Base-by-base conservation (phyloP, 2,329 filamentous ascomycete genomes). In the Penicillium sp. region DNA sequence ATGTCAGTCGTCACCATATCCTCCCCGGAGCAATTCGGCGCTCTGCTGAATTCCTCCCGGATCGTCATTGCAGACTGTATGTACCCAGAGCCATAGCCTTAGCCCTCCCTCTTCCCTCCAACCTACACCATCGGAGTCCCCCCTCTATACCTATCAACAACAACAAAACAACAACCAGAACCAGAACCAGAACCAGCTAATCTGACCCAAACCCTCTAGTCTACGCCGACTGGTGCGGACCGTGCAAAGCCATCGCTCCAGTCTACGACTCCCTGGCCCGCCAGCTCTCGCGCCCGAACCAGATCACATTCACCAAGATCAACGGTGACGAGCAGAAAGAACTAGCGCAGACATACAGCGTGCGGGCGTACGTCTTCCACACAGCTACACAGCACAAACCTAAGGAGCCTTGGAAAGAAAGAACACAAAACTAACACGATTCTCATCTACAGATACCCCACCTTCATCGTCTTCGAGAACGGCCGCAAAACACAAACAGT, bases 1-100 rank as follows among this genome's bases (percentile, higher is more conserved):
- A 78, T 79, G 75, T 70, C 76, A 33, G 71, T 73, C 50, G 67
- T 79, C 49, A 66, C 77, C 11, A 87, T 93, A 64, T 78, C 78
- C 56, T 92, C 89, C 1, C 75, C 82, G 13, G 78, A 79, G 66
- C 86, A 93, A 69, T 88, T 95, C 67, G 82, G 81, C 65, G 75
- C 78, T 28, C 75, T 94, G 56, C 81, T 96, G 58, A 83, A 83
- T 58, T 85, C 83, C 51, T 92, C 90, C 29, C 85, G 84, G 62
- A 85, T 96, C 55, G 90, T 97, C 37, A 87, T 97, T 51, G 87
- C 88, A 68, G 90, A 96, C 77, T 97, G 92, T 96, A 80, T 83
- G 90, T 81, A 52, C 48, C 19, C 50, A 33, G 26, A 40, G n/a
- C n/a, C n/a, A n/a, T n/a, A n/a, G n/a, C n/a, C n/a, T n/a, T n/a